Percentiles rank a stretch among this genome's conserved stretches.
phyloP scores from a whole-genome alignment of 2,329 filamentous ascomycete genomes.

The Bipolaris cookei region DNA sequence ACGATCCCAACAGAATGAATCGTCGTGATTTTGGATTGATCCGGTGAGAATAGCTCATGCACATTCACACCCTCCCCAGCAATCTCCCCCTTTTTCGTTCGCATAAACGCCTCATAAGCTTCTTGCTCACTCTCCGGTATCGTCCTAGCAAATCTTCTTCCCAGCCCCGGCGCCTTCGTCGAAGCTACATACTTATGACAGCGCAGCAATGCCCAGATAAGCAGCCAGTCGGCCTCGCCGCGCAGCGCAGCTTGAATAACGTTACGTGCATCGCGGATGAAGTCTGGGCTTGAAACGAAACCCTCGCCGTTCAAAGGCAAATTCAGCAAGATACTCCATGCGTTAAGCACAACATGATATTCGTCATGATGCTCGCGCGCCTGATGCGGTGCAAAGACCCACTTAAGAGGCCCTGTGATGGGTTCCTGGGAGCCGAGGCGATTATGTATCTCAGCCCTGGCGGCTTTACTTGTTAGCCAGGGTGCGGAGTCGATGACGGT shows the following conservation, averaged over 20 bases:
- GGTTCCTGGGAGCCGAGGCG: neutral
- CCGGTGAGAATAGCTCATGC: neutral
- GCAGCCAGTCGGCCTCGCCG: neutral
- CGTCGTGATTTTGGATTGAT: neutral
- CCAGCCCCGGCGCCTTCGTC: neutral
- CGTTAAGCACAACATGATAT: neutral
- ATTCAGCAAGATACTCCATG: neutral
- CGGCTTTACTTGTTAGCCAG: neutral
- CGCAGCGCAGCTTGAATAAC: neutral
- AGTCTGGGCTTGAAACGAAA: neutral
- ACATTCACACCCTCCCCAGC: neutral
- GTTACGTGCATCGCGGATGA: neutral
- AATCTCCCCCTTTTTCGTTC: neutral
- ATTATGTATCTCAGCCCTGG: neutral
- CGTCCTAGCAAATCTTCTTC: neutral
- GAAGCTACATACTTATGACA: neutral
- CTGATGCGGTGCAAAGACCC: neutral
- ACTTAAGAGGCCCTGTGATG: neutral
- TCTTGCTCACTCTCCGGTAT: neutral
- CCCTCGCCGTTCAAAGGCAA: neutral
- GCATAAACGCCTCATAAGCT: neutral
- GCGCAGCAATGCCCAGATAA: neutral
- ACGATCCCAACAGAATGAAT: neutral
- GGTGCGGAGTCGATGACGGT: neutral
- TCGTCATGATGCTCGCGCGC: neutral